Percentiles rank a stretch among this genome's conserved stretches.
phyloP scores from a whole-genome alignment of 345 rosid species.

The Syzygium grande region DNA sequence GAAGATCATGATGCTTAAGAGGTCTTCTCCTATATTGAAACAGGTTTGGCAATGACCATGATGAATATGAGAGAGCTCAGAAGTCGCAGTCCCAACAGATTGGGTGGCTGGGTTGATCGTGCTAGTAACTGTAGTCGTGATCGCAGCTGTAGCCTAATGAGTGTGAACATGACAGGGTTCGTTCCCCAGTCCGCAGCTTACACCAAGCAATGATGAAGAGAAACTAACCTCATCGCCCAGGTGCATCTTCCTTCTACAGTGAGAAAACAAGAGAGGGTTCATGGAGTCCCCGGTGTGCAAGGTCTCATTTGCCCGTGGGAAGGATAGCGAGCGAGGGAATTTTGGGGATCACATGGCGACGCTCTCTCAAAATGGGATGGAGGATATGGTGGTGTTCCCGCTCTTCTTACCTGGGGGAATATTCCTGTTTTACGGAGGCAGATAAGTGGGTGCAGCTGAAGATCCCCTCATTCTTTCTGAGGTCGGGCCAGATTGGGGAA shows the following conservation, averaged over 20 bases:
- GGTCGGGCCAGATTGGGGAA: neutral
- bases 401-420: constrained; percentile 7
- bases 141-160: constrained; percentile 46
- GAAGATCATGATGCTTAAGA: neutral
- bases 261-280: neutral
- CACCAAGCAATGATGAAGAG: constrained; percentile 63
- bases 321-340: neutral
- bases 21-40: neutral
- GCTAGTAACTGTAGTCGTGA: constrained; percentile 17
- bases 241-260: neutral
- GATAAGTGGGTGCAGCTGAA: neutral
- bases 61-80: constrained; percentile 14
- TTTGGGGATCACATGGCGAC: neutral
- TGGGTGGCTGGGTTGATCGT: constrained; percentile 27
- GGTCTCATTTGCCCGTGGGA: neutral
- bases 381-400: neutral
- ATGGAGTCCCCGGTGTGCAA: neutral
- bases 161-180: constrained; percentile 19
- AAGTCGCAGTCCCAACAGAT: constrained; percentile 17
- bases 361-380: neutral
- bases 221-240: constrained; percentile 8
- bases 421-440: constrained; percentile 2
- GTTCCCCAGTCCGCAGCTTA: constrained; percentile 51
- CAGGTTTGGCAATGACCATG: neutral
- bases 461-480: neutral